These are phyloP conservation scores for Xerocomellus chrysenteron DNA, from an alignment of 768 basidiomycete genomes.

Conservation along the genomic window DNA sequence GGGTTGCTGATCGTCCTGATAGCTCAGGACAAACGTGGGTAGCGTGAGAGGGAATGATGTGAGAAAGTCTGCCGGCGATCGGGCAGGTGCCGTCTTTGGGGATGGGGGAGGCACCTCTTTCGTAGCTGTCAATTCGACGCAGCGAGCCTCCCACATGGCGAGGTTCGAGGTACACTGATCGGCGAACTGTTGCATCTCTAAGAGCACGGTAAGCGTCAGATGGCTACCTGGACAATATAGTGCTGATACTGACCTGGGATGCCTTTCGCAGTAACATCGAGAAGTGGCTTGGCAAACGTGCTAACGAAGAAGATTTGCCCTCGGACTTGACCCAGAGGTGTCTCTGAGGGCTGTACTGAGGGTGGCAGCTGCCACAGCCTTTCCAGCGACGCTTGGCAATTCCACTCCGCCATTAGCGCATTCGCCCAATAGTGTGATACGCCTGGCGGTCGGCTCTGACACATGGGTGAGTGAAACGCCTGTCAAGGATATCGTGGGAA, in stretches of 20 bases:
- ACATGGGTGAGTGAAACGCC: conserved; percentile 3
- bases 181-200: conserved; percentile 70
- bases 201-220: conserved; percentile 10
- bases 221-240: not conserved
- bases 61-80: conserved; percentile 44
- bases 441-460: conserved; percentile 85
- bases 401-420: conserved; percentile 89
- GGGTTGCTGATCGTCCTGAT: conserved; percentile 26
- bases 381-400: conserved; percentile 85
- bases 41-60: conserved; percentile 59
- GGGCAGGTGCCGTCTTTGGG: conserved; percentile 23
- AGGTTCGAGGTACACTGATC: conserved; percentile 71
- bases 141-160: conserved; percentile 60
- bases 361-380: conserved; percentile 68
- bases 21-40: conserved; percentile 39
- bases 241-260: conserved; percentile 59
- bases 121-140: conserved; percentile 37
- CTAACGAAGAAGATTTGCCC: conserved; percentile 90
- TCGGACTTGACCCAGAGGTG: conserved; percentile 64
- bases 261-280: conserved; percentile 68
- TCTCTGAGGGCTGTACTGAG: conserved; percentile 47
- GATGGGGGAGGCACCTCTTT: conserved; percentile 6
- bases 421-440: conserved; percentile 92
- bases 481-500: conserved; percentile 16
- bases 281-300: conserved; percentile 78